Conservation (phyloP, 495 filamentous ascomycete species). For the Penicillium diatomitis region DNA sequence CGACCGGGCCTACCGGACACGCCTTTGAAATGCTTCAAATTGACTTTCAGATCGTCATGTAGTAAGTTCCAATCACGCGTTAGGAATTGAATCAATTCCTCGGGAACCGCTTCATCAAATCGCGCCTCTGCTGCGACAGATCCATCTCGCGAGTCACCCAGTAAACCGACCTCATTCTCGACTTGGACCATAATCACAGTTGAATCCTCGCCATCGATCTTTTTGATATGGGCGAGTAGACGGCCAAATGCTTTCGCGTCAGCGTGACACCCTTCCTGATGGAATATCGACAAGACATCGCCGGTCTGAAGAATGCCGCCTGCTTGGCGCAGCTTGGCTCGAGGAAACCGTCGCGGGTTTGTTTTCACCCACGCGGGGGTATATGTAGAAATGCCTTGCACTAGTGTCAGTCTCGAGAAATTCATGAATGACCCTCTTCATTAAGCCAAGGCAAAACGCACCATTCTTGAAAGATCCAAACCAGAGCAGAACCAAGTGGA, state of each 20-base stretch:
- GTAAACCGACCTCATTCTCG: conserved; percentile 38
- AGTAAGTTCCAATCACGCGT: conserved; percentile 21
- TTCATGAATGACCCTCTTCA: too few relatives aligned
- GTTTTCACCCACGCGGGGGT: conserved; percentile 37
- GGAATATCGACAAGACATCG: conserved; percentile 29
- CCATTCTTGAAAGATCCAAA: conserved; percentile 45
- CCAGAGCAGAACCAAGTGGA: conserved; percentile 41
- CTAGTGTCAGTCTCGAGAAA: too few relatives aligned
- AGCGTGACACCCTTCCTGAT: conserved; percentile 22
- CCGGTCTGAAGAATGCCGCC: conserved; percentile 17
- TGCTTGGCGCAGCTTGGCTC: conserved; percentile 23
- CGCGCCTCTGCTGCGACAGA: conserved; percentile 22
- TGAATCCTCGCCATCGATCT: conserved; percentile 29
- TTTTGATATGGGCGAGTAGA: conserved; percentile 30
- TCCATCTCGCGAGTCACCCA: conserved; percentile 39
- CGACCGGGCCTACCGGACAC: conserved; percentile 5
- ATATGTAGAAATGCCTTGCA: conserved; percentile 29
- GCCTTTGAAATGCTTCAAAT: conserved; percentile 16
- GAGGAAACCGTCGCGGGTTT: conserved; percentile 32
- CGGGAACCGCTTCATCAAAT: conserved; percentile 27
- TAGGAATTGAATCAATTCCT: conserved; percentile 23
- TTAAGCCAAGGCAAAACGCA: neutral
- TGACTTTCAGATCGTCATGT: conserved; percentile 21
- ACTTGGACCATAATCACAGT: conserved; percentile 46
- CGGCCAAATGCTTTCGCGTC: conserved; percentile 29